A percentile compares a stretch with the other conserved stretches of the same genome.
Evolutionary conservation across 2,329 filamentous ascomycete species (phyloP).

Genomic region (Colletotrichum lini): DNA sequence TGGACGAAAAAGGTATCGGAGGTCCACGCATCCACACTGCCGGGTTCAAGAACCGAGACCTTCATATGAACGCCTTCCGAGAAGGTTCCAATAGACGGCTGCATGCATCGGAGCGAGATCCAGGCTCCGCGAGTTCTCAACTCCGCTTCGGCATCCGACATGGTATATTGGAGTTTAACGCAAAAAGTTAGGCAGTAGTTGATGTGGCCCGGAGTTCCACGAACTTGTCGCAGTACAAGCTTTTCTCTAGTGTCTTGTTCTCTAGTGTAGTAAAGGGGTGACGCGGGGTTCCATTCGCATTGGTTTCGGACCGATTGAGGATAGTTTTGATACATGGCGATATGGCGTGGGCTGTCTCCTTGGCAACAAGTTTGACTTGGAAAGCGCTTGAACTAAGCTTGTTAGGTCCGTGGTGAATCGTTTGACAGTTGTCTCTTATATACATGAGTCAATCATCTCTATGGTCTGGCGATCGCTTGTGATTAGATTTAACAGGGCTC

Average conservation of each 20-base stretch:
- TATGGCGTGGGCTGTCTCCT: not conserved
- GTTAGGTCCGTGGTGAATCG: not conserved
- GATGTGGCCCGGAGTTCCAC: constrained; percentile 5
- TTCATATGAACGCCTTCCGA: not conserved
- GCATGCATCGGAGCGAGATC: constrained; percentile 13
- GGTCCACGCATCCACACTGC: constrained; percentile 3
- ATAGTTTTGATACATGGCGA: not conserved
- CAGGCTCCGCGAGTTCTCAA: constrained; percentile 9
- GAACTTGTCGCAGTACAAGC: constrained; percentile 10
- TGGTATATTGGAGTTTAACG: not conserved
- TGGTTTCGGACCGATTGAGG: not conserved
- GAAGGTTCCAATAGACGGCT: constrained; percentile 20
- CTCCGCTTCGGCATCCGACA: constrained; percentile 1
- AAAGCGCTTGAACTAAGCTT: not conserved
- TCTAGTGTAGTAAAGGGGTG: not conserved
- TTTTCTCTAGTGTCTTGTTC: constrained; percentile 23
- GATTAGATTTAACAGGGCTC: not conserved
- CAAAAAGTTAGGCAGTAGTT: constrained; percentile 16
- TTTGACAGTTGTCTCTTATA: not conserved
- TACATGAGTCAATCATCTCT: not conserved
- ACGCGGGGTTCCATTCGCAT: not conserved
- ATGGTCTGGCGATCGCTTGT: not conserved
- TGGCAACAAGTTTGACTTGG: not conserved
- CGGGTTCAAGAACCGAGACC: not conserved
- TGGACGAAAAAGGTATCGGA: constrained; percentile 22